phyloP scores from a whole-genome alignment of 257 asterid genomes.

The Solanum gracilifrons region DNA sequence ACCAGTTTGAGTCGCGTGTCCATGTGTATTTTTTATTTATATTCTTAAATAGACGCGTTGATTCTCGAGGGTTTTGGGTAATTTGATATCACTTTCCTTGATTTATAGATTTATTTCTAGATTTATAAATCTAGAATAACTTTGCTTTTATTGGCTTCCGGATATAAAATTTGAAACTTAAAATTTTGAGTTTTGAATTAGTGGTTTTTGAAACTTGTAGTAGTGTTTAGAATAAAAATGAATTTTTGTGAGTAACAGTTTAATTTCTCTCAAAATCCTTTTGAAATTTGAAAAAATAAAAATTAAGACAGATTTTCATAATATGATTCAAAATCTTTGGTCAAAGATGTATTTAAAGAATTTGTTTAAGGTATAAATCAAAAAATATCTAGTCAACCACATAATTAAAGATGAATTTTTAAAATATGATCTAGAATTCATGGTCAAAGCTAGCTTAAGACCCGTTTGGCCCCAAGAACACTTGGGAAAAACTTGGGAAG shows the following conservation, averaged over 20 bases:
- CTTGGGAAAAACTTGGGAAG: background rate
- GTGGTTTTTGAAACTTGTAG: background rate
- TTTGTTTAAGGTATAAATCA: background rate
- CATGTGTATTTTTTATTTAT: background rate
- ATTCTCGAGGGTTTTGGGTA: background rate
- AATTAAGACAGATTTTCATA: background rate
- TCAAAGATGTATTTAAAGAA: background rate
- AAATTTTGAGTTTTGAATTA: background rate
- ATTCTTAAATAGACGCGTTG: background rate
- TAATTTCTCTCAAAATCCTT: background rate
- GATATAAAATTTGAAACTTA: background rate
- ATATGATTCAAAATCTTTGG: background rate
- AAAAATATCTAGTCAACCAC: background rate
- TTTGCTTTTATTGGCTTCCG: background rate
- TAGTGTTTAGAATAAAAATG: background rate
- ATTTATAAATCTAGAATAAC: background rate
- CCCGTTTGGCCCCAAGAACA: background rate
- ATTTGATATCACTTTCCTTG: background rate
- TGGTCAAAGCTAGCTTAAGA: background rate
- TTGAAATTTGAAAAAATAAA: background rate
- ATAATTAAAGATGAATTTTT: background rate
- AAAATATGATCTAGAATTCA: background rate
- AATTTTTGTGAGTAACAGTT: rapidly evolving
- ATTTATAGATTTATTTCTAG: background rate
- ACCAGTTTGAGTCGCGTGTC: no score